Conservation (phyloP, 1,139 yeast species). For the Trichomonascaceae sp. region DNA sequence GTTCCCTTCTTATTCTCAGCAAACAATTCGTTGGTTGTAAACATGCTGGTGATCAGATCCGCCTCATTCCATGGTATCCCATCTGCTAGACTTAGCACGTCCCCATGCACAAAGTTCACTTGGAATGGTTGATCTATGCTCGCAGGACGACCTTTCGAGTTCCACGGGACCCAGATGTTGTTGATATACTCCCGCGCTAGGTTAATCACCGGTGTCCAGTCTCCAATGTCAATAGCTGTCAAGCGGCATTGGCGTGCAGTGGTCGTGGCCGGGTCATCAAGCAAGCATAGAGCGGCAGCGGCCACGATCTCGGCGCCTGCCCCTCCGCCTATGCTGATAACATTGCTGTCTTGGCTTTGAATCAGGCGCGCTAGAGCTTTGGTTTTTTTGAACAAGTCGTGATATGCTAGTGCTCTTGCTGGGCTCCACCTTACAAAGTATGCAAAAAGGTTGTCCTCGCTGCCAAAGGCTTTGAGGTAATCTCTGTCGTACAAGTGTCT, state of each 20-base stretch:
- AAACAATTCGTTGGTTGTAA: slow-evolving; percentile 80
- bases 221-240: slow-evolving; percentile 60
- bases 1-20: slow-evolving; percentile 53
- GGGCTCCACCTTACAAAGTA: slow-evolving; percentile 83
- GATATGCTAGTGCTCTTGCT: slow-evolving; percentile 60
- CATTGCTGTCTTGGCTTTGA: not conserved
- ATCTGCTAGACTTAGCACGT: slow-evolving; percentile 27
- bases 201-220: slow-evolving; percentile 49
- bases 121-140: slow-evolving; percentile 20
- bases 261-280: slow-evolving; percentile 3
- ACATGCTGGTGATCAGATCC: slow-evolving; percentile 51
- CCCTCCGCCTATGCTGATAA: slow-evolving; percentile 74
- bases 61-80: slow-evolving; percentile 16
- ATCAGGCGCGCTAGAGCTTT: not conserved
- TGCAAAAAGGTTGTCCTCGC: slow-evolving; percentile 53
- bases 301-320: slow-evolving; percentile 79
- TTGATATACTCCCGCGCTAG: slow-evolving; percentile 32
- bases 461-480: slow-evolving; percentile 54
- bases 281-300: slow-evolving; percentile 38
- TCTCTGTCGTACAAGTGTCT: slow-evolving; percentile 56
- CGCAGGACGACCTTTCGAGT: slow-evolving; percentile 9
- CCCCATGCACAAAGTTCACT: slow-evolving; percentile 38
- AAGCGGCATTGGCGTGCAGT: slow-evolving; percentile 26
- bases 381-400: slow-evolving; percentile 40
- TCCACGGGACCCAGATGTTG: slow-evolving; percentile 11